A percentile compares a stretch with the other conserved stretches of the same genome.
Conservation (phyloP, 2,329 filamentous ascomycete species). For the Cladosporium sp. region DNA sequence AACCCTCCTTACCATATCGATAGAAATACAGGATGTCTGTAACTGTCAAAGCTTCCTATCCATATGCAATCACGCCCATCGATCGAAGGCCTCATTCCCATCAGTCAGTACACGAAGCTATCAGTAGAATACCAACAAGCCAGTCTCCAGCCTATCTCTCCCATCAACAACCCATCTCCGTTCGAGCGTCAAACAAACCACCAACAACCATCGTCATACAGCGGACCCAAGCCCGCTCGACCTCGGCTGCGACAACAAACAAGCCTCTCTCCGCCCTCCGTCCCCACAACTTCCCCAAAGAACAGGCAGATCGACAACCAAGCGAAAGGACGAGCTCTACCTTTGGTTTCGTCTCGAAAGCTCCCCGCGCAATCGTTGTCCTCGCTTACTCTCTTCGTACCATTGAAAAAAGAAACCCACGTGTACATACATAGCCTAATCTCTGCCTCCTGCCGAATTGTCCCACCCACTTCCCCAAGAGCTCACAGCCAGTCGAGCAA, state of each 20-base stretch:
- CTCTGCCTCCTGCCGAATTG: background rate
- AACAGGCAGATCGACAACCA: conserved; percentile 2
- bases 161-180: background rate
- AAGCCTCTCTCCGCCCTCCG: conserved; percentile 12
- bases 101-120: no score
- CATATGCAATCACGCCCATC: no score
- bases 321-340: background rate
- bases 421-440: conserved; percentile 7
- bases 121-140: no score
- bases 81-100: no score
- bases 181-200: background rate
- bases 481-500: background rate
- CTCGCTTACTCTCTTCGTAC: conserved; percentile 6
- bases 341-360: background rate
- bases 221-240: conserved; percentile 6
- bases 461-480: background rate
- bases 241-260: conserved; percentile 12
- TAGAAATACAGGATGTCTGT: background rate
- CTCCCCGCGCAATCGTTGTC: background rate
- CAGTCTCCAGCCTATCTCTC: no score
- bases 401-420: background rate
- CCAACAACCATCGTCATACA: background rate
- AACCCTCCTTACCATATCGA: background rate
- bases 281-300: conserved; percentile 17
- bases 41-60: no score